These are phyloP conservation scores for Chimonanthus praecox DNA, from an alignment of 164 flowering plant genomes.

Conservation along the genomic window DNA sequence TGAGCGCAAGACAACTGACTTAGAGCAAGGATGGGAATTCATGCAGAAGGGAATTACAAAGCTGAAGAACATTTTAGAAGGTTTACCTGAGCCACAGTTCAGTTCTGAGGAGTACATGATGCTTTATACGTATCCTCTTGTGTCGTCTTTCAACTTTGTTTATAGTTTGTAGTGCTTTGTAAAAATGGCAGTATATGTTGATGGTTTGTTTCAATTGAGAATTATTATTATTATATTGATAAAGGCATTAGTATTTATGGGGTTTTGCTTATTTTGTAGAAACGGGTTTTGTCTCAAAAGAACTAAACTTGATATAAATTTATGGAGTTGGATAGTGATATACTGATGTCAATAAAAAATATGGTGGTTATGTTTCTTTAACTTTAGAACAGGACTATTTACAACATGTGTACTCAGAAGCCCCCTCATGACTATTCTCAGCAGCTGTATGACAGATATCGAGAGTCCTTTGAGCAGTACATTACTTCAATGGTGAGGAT, in stretches of 20 bases:
- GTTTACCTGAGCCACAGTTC: constrained; percentile 60
- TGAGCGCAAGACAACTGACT: constrained; percentile 57
- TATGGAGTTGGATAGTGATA: neutral
- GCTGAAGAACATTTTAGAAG: constrained; percentile 74
- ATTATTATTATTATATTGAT: neutral
- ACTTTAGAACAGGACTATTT: constrained; percentile 56
- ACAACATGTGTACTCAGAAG: constrained; percentile 92
- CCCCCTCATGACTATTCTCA: constrained; percentile 90
- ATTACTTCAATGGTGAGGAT: constrained; percentile 54
- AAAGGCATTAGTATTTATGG: neutral
- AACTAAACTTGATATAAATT: neutral
- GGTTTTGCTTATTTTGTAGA: neutral
- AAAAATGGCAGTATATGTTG: neutral
- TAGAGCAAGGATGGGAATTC: constrained; percentile 83
- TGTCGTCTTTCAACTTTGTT: neutral
- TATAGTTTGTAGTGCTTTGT: neutral
- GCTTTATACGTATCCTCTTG: constrained; percentile 74
- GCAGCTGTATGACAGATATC: constrained; percentile 76
- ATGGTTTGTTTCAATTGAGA: neutral
- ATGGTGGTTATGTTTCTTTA: constrained; percentile 3
- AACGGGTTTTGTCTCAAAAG: neutral
- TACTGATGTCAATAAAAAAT: neutral
- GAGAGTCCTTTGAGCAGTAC: constrained; percentile 77
- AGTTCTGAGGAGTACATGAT: constrained; percentile 76
- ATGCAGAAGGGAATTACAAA: constrained; percentile 85